phyloP scores from a whole-genome alignment of 805 yeast genomes.

The Metschnikowia santaceciliae region DNA sequence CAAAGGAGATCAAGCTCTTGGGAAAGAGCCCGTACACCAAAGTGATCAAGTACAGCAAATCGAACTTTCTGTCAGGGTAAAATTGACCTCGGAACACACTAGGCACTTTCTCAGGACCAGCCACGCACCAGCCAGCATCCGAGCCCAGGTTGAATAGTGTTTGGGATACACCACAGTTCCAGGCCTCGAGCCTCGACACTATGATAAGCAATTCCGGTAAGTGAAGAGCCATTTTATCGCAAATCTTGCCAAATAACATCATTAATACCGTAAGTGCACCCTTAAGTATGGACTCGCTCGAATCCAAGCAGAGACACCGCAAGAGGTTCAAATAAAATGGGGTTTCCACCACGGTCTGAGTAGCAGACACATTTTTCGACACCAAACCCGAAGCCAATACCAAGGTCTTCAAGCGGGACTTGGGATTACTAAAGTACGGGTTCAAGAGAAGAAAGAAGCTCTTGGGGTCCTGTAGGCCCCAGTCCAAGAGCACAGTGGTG shows the following conservation, averaged over 20 bases:
- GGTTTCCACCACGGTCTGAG: constrained; percentile 30
- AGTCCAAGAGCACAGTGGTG: constrained; percentile 35
- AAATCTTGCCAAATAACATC: constrained; percentile 42
- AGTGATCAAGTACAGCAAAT: constrained; percentile 38
- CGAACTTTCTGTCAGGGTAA: constrained; percentile 21
- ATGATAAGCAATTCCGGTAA: constrained; percentile 43
- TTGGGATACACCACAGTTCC: not conserved
- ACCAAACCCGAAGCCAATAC: constrained; percentile 34
- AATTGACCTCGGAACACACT: constrained; percentile 1
- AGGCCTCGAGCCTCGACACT: constrained; percentile 34
- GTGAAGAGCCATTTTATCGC: constrained; percentile 26
- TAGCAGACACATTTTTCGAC: constrained; percentile 23
- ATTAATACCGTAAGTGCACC: constrained; percentile 29
- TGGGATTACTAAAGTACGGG: constrained; percentile 28
- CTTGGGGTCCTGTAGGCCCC: constrained; percentile 37
- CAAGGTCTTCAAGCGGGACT: constrained; percentile 36
- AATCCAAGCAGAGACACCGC: constrained; percentile 39
- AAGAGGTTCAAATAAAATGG: constrained; percentile 35
- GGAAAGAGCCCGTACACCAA: constrained; percentile 59
- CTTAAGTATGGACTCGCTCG: constrained; percentile 36
- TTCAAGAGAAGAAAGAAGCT: constrained; percentile 36
- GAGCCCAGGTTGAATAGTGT: not conserved
- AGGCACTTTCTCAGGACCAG: not conserved
- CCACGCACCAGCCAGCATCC: not conserved
- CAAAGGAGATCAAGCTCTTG: constrained; percentile 40